Evolutionary conservation across 1,139 yeast species (phyloP).

Genomic region (Yamadazyma blattariae): DNA sequence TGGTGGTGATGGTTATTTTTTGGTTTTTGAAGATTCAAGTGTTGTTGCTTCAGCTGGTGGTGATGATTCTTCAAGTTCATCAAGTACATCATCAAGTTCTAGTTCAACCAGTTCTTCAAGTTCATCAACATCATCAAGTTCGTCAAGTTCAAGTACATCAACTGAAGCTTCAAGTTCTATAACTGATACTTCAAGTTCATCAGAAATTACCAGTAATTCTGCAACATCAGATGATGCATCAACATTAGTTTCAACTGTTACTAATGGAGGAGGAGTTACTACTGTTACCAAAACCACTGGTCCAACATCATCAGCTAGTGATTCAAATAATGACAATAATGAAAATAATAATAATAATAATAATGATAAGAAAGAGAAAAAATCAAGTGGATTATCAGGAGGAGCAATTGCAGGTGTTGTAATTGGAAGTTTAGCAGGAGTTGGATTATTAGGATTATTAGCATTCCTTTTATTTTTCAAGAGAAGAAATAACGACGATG

Average conservation of each 20-base stretch:
- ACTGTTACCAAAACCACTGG: conserved; percentile 20
- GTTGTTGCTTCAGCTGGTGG: conserved; percentile 16
- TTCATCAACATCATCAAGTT: conserved; percentile 1
- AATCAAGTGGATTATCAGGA: conserved; percentile 33
- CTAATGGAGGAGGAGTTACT: conserved; percentile 13
- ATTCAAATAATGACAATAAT: conserved; percentile 7
- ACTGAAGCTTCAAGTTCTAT: conserved; percentile 1
- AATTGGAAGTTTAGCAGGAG: conserved; percentile 60
- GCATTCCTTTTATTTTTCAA: conserved; percentile 44
- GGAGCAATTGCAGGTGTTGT: conserved; percentile 79
- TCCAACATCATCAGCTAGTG: conserved; percentile 11
- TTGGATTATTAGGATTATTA: conserved; percentile 31
- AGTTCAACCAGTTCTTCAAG: conserved; percentile 10
- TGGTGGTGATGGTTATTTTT: conserved; percentile 57
- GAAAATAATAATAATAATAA: conserved; percentile 7
- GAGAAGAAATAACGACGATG: conserved; percentile 29
- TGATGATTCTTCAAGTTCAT: conserved; percentile 9
- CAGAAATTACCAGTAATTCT: neutral
- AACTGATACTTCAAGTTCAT: conserved; percentile 6
- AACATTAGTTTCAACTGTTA: conserved; percentile 11
- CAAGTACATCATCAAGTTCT: conserved; percentile 10
- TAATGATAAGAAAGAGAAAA: conserved; percentile 6
- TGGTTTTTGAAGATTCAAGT: conserved; percentile 41
- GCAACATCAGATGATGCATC: conserved; percentile 5
- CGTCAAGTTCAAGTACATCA: conserved; percentile 2